Base-by-base conservation (phyloP, 768 basidiomycete species). In the Mycena belliarum region DNA sequence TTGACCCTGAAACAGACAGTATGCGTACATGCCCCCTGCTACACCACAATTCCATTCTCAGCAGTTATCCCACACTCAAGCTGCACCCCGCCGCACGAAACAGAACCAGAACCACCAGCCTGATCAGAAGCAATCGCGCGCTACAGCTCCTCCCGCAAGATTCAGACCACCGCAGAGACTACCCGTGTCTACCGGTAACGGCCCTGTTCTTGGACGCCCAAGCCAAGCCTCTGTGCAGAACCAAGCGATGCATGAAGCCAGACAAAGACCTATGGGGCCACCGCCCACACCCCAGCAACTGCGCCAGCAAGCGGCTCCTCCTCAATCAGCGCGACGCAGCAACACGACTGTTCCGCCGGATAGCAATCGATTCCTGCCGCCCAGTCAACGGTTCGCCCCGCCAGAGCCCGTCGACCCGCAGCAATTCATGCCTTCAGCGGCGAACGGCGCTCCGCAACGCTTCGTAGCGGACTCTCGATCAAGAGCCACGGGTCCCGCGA, bases 11-110 rank as follows among this genome's bases (percentile, higher is more conserved):
- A 29, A 63, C 49, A 92, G 90, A 57, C 82, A 87, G 70, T 92
- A 84, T 68, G 82, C 83, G n/a, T 91, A 88, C 68, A 73, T 69
- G 6, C 80, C 80, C 23, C 77, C 81, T 23, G 74, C 76, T 20
- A 76, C 74, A 32, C 69, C 77, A 41, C 80, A 77, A 55, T 69
- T 67, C 49, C 76, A 75, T 33, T 63, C 71, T 3, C 75, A 75
- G 18, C 70, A 69, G 32, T 66, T 77, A 21, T 71, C 79, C 16
- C 76, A 79, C 63, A 69, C 69, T 52, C 86, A 84, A 63, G 61
- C 72, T 18, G 69, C 74, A 8, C 75, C 80, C 49, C 70, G 77
- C 42, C 73, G 73, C 38, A 53, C 68, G 48, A 66, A 69, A 32
- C 71, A 64, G 29, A 69, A 72, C 49, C 51, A 54, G 42, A 61